A percentile compares a stretch with the other conserved stretches of the same genome.
Conservation (phyloP, 2,329 filamentous ascomycete genomes). For the Mycosphaerella arachidis region DNA sequence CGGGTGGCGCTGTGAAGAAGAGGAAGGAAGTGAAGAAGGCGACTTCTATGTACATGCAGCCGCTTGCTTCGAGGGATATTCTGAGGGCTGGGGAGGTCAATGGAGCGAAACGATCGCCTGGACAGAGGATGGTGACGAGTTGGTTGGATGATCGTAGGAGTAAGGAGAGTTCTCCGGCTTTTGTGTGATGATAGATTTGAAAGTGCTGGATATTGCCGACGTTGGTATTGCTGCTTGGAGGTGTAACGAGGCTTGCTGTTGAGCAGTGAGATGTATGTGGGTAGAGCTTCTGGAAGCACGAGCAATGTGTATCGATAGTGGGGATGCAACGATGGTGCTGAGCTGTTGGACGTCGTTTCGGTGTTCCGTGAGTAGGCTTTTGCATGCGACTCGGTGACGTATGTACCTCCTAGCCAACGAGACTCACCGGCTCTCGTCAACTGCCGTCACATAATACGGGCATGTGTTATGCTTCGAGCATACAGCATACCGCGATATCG, state of each 20-base stretch:
- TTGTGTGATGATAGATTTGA: conserved; percentile 17
- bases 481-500: too few species aligned
- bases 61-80: not conserved
- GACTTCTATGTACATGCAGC: conserved; percentile 7
- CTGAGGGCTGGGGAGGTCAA: not conserved
- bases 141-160: conserved; percentile 28
- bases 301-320: not conserved
- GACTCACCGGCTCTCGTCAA: too few species aligned
- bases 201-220: not conserved
- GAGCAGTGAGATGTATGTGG: not conserved
- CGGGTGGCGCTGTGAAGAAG: conserved; percentile 16
- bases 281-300: not conserved
- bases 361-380: too few species aligned
- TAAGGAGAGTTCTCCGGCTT: conserved; percentile 18
- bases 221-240: not conserved
- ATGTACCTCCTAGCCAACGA: too few species aligned
- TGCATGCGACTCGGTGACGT: too few species aligned
- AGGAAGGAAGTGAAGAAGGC: conserved; percentile 7
- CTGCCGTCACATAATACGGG: too few species aligned
- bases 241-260: not conserved
- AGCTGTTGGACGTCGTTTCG: too few species aligned
- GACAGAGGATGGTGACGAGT: conserved; percentile 28
- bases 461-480: too few species aligned
- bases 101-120: conserved; percentile 9
- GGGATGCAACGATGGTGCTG: not conserved